Evolutionary conservation across 768 basidiomycete species (phyloP).

Genomic region (Pulveroboletus sp.): DNA sequence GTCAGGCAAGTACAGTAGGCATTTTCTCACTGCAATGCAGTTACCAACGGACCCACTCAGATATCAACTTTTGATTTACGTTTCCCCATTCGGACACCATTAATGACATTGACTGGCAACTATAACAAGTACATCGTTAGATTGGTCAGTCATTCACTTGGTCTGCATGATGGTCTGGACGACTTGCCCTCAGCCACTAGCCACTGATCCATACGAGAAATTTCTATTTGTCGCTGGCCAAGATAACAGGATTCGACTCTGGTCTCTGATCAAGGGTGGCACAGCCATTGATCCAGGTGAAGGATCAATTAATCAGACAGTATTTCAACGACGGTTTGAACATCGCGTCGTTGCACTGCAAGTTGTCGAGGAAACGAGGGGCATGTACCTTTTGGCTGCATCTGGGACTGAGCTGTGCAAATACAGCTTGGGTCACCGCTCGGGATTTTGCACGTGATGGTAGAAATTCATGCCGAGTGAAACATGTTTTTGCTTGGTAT

Average conservation of each 20-base stretch:
- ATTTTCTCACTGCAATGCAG: background rate
- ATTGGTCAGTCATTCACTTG: constrained; percentile 41
- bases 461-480: background rate
- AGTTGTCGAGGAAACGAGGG: constrained; percentile 40
- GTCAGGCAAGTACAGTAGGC: constrained; percentile 48
- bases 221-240: constrained; percentile 70
- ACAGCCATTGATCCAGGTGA: constrained; percentile 18
- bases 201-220: constrained; percentile 52
- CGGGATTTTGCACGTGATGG: background rate
- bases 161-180: background rate
- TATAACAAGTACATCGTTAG: constrained; percentile 50
- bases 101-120: constrained; percentile 52
- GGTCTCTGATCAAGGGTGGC: constrained; percentile 62
- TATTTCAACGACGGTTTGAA: constrained; percentile 36
- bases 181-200: constrained; percentile 49
- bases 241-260: constrained; percentile 61
- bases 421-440: constrained; percentile 47
- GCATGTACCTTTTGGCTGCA: constrained; percentile 52
- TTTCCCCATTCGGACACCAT: constrained; percentile 44
- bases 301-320: constrained; percentile 11
- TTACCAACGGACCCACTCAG: constrained; percentile 33
- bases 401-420: constrained; percentile 44
- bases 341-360: constrained; percentile 47
- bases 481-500: constrained; percentile 1
- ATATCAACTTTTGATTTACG: constrained; percentile 64